These are phyloP conservation scores for Delitschia confertaspora DNA, from an alignment of 495 filamentous ascomycete genomes.

Conservation along the genomic window DNA sequence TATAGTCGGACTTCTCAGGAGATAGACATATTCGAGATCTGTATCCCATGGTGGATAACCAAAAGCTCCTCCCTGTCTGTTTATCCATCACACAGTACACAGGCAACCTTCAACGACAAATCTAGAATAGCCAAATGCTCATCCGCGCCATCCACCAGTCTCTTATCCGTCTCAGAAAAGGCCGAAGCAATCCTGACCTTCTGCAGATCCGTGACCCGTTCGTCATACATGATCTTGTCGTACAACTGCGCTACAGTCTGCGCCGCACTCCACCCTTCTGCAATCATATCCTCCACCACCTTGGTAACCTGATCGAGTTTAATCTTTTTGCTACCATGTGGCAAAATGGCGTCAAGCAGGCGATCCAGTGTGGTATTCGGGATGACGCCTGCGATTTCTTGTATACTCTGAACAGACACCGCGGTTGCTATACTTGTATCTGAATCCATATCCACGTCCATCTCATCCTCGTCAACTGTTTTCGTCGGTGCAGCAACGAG, in stretches of 20 bases:
- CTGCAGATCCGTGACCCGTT: constrained; percentile 67
- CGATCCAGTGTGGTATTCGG: constrained; percentile 61
- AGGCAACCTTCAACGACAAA: constrained; percentile 67
- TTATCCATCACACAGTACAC: constrained; percentile 50
- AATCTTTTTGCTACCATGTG: constrained; percentile 47
- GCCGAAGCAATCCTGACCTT: constrained; percentile 85
- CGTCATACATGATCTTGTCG: constrained; percentile 71
- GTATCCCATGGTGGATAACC: too few species aligned
- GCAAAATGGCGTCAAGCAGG: constrained; percentile 70
- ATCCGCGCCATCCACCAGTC: constrained; percentile 93
- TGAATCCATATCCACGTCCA: constrained; percentile 38
- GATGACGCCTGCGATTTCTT: constrained; percentile 95
- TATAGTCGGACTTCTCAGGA: too few species aligned
- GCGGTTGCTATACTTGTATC: constrained; percentile 33
- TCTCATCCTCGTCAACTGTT: constrained; percentile 42
- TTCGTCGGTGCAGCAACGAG: constrained; percentile 53
- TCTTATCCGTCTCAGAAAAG: constrained; percentile 90
- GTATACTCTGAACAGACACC: constrained; percentile 69
- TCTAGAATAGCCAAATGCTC: constrained; percentile 90
- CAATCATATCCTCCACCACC: constrained; percentile 79
- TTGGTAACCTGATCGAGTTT: constrained; percentile 66
- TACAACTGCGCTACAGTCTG: constrained; percentile 86
- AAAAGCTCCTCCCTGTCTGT: neutral
- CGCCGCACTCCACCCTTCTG: constrained; percentile 96
- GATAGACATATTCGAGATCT: too few species aligned